phyloP scores from a whole-genome alignment of 2,329 filamentous ascomycete species.

The Zasmidium angulare region DNA sequence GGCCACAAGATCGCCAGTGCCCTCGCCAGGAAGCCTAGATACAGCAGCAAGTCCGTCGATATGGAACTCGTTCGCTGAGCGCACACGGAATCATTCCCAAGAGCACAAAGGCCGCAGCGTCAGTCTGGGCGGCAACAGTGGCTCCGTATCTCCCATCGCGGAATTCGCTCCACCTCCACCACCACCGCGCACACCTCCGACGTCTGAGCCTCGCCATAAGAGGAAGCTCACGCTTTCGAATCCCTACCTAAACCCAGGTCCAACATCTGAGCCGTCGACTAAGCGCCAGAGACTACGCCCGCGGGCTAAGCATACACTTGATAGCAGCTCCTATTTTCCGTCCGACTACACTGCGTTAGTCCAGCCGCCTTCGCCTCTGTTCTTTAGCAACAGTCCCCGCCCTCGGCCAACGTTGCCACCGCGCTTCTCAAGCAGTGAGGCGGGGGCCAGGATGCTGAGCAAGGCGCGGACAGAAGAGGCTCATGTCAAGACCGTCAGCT shows the following conservation, averaged over 20 bases:
- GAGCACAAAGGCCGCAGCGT: constrained; percentile 1
- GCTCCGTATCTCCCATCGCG: constrained; percentile 1
- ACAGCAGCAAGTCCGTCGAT: constrained; percentile 16
- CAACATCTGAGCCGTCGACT: constrained; percentile 16
- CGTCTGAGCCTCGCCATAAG: constrained; percentile 14
- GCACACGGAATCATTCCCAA: background rate
- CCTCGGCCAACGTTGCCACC: constrained; percentile 47
- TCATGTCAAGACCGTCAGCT: constrained; percentile 53
- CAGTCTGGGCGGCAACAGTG: background rate
- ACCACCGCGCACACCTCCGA: constrained; percentile 7
- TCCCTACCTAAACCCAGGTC: constrained; percentile 2
- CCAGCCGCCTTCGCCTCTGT: constrained; percentile 49
- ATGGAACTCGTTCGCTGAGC: constrained; percentile 23
- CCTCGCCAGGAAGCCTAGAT: background rate
- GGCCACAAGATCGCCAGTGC: background rate
- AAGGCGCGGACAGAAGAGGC: constrained; percentile 51
- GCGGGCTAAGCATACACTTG: constrained; percentile 22
- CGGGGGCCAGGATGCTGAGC: constrained; percentile 58
- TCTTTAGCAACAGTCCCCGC: constrained; percentile 51
- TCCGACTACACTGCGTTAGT: background rate
- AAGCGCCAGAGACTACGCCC: constrained; percentile 23
- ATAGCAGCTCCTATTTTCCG: constrained; percentile 26
- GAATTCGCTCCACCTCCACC: constrained; percentile 5
- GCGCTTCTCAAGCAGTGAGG: constrained; percentile 59
- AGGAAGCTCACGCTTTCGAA: constrained; percentile 15